Percentiles rank a stretch among this genome's conserved stretches.
phyloP scores from a whole-genome alignment of 2,329 filamentous ascomycete species.

The Acephala macrosclerotiorum region DNA sequence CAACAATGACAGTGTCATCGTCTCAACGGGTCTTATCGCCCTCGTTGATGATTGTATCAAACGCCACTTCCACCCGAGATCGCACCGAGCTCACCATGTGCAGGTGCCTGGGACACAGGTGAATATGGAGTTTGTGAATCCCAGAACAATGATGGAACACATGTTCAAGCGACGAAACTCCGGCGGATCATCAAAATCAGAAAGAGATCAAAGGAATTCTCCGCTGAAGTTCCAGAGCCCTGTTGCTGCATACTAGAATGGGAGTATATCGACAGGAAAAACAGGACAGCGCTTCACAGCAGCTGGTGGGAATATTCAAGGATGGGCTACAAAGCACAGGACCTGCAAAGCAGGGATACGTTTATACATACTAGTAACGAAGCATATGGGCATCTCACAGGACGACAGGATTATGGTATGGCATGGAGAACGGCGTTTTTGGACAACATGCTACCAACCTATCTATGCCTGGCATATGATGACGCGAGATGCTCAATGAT shows the following conservation, averaged over 20 bases:
- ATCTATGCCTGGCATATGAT: neutral
- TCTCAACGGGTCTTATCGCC: conserved; percentile 87
- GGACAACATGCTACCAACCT: neutral
- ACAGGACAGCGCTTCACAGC: neutral
- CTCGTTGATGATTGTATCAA: conserved; percentile 94
- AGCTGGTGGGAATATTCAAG: neutral
- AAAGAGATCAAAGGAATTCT: conserved; percentile 27
- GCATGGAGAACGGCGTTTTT: neutral
- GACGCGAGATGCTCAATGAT: neutral
- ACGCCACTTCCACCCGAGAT: conserved; percentile 40
- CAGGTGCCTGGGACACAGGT: conserved; percentile 55
- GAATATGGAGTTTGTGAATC: conserved; percentile 68
- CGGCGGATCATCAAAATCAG: conserved; percentile 30
- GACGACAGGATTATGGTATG: neutral
- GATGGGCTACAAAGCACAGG: conserved; percentile 5
- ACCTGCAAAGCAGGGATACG: conserved; percentile 13
- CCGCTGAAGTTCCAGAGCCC: conserved; percentile 30
- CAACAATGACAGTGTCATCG: conserved; percentile 71
- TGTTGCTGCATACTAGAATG: conserved; percentile 17
- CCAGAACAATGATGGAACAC: conserved; percentile 68
- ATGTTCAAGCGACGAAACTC: conserved; percentile 62
- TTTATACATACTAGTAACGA: neutral
- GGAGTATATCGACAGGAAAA: conserved; percentile 20
- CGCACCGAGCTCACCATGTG: conserved; percentile 50
- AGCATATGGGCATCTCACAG: neutral